A percentile compares a stretch with the other conserved stretches of the same genome.
These are phyloP conservation scores for Podila epigama DNA, from an alignment of 192 early-diverging fungal genomes.

Conservation along the genomic window DNA sequence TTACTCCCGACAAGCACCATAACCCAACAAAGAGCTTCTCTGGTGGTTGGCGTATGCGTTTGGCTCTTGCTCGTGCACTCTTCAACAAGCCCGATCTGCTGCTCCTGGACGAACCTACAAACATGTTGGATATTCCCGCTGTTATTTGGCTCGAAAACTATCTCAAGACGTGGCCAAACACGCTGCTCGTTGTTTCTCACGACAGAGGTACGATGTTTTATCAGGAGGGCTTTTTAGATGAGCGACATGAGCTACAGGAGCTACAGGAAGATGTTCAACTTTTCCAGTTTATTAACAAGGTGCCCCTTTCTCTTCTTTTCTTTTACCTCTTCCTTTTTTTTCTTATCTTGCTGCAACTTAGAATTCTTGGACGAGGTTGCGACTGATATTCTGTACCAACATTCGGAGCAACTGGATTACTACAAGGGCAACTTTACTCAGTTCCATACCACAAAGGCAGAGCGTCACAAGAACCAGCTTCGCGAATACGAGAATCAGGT, in stretches of 20 bases:
- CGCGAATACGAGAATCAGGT: constrained; percentile 97
- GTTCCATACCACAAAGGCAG: constrained; percentile 89
- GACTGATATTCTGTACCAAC: constrained; percentile 96
- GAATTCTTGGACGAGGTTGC: constrained; percentile 97
- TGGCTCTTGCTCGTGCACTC: constrained; percentile 94
- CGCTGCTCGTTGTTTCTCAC: constrained; percentile 96
- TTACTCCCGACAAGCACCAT: constrained; percentile 77
- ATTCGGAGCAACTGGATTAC: constrained; percentile 90
- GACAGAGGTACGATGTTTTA: constrained; percentile 70
- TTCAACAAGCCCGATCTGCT: constrained; percentile 95
- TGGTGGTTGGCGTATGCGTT: constrained; percentile 99
- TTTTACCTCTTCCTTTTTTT: neutral
- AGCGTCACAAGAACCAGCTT: constrained; percentile 89
- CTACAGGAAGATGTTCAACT: no score
- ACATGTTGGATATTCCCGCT: constrained; percentile 95
- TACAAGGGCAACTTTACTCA: constrained; percentile 96
- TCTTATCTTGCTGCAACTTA: neutral
- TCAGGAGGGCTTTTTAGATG: neutral
- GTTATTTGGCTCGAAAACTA: constrained; percentile 98
- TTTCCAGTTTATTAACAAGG: no score
- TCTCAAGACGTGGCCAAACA: constrained; percentile 89
- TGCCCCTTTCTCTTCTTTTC: no score
- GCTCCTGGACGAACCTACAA: constrained; percentile 92
- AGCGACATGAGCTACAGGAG: no score
- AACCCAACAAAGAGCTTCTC: constrained; percentile 93